Evolutionary conservation across 805 yeast genomes (phyloP), one percentile per base, ranked within the genome.

Genomic region (Kodamaea neixiangensis): DNA sequence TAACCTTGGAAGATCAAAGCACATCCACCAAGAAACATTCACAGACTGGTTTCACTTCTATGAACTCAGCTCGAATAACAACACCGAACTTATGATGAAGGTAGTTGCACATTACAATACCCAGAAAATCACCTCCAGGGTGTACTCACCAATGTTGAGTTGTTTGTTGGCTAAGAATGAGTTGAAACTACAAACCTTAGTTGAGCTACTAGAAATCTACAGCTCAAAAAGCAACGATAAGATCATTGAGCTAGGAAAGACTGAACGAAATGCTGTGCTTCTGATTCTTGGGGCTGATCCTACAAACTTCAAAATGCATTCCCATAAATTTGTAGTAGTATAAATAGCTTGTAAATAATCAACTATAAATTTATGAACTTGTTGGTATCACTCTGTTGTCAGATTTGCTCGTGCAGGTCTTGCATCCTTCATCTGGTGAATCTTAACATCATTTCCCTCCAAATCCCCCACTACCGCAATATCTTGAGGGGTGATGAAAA

Each of bases 401-500:
- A n/a, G n/a, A n/a, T n/a, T n/a, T n/a, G n/a, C n/a, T n/a, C n/a
- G n/a, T n/a, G n/a, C 54, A 22, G 35, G 25, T 53, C 78, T 63
- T 6, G 79, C 78, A 48, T 64, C 67, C 11, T 60, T 57, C 69
- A 87, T 83, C 58, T 77, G 81, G 58, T 86, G 91, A 25, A 88
- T 86, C 50, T 71, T 76, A 3, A 87, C 89, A 46, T 77, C 75
- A 17, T 72, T 76, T 21, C 66, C 63, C 35, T 80, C 82, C 21
- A 79, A 68, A 29, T 80, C 83, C n/a, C 83, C 85, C 40, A 87
- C 76, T 17, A 82, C 81, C 1, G 89, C 83, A 55, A 93, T 87
- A 64, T 90, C 96, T 61, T 91, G 96, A 0, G 99, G 99, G 0
- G 99, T 93, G 42, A 93, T 93, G 58, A 93, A 89, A 5, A 93